Evolutionary conservation across 495 filamentous ascomycete species (phyloP), one percentile per base, ranked within the genome.

Genomic region (Aspergillus sparsus): DNA sequence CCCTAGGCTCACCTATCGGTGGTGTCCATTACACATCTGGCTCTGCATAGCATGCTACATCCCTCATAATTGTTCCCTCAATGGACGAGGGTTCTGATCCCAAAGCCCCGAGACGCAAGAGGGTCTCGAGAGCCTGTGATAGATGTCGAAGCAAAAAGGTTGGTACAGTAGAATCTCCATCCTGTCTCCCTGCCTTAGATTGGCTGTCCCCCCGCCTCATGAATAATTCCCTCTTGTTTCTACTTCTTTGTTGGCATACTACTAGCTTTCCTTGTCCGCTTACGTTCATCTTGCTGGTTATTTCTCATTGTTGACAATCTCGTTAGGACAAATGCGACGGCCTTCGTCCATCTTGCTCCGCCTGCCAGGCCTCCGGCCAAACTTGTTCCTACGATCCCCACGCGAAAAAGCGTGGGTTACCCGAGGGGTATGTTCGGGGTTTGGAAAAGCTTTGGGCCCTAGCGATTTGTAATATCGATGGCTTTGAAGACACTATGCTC

Each of bases 91-190:
- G 68, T 61, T 65, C 74, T 27, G 74, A 78, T 65, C 53, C 62
- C 7, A 74, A 77, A 68, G 71, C 70, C 65, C 72, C 74, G 69
- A 76, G 76, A 57, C 76, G 87, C 32, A 84, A 86, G 68, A 80
- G 87, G 69, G 87, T 90, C 7, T 88, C 87, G 6, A 77, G 85
- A 63, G 87, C 87, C 52, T 90, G 87, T 71, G 86, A 90, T 65
- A 84, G 87, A 54, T 90, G 87, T 71, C 84, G 87, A 55, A 82
- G 80, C 31, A 84, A 83, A 58, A 83, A 87, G 67, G 75, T 75
- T 37, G 63, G 67, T 49, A 11, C 7, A 13, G 32, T 12, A 52
- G 8, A 32, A n/a, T 18, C 18, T 42, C 37, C 21, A 10, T n/a
- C 35, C 47, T 16, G 18, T 6, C 10, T 16, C 16, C 7, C 21